Evolutionary conservation across 192 early-diverging fungal genomes (phyloP).

Genomic region (Coemansia sp.): DNA sequence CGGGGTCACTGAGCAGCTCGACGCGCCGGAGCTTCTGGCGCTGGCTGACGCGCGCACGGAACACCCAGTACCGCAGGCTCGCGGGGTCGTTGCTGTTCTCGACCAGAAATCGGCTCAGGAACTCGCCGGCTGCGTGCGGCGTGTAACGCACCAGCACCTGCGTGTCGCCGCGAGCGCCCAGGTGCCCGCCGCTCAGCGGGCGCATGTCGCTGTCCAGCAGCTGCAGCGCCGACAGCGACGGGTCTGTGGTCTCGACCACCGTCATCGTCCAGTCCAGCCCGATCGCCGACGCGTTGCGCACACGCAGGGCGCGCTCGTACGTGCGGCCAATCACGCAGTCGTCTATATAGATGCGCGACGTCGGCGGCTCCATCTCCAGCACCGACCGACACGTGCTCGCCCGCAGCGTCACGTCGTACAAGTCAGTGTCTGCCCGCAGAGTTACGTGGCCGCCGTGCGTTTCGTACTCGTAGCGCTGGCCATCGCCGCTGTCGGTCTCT

Average conservation of each 20-base stretch:
- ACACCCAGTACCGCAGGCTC: slow-evolving; percentile 76
- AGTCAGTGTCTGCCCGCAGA: slow-evolving; percentile 29
- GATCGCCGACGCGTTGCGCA: slow-evolving; percentile 89
- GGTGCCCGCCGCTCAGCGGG: slow-evolving; percentile 34
- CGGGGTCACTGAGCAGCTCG: slow-evolving; percentile 62
- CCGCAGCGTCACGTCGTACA: slow-evolving; percentile 71
- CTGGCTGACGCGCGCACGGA: slow-evolving; percentile 77
- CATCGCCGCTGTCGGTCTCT: slow-evolving; percentile 9
- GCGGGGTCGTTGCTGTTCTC: slow-evolving; percentile 88
- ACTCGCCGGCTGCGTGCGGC: slow-evolving; percentile 87
- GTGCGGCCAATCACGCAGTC: slow-evolving; percentile 88
- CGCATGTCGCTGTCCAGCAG: slow-evolving; percentile 17
- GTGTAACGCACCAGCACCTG: slow-evolving; percentile 82
- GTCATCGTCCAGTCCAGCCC: slow-evolving; percentile 79
- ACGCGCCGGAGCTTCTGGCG: slow-evolving; percentile 63
- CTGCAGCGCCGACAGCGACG: slow-evolving; percentile 27
- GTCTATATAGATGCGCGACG: slow-evolving; percentile 90
- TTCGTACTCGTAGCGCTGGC: slow-evolving; percentile 11
- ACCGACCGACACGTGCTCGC: slow-evolving; percentile 87
- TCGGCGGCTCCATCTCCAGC: slow-evolving; percentile 88
- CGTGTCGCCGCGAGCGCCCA: slow-evolving; percentile 67
- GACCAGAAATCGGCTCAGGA: slow-evolving; percentile 82
- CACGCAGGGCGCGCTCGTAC: slow-evolving; percentile 88
- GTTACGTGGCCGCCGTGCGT: not conserved
- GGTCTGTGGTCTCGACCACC: slow-evolving; percentile 34